Percentiles rank a stretch among this genome's conserved stretches.
phyloP scores from a whole-genome alignment of 2,329 filamentous ascomycete species.

The Colletotrichum caudatum region DNA sequence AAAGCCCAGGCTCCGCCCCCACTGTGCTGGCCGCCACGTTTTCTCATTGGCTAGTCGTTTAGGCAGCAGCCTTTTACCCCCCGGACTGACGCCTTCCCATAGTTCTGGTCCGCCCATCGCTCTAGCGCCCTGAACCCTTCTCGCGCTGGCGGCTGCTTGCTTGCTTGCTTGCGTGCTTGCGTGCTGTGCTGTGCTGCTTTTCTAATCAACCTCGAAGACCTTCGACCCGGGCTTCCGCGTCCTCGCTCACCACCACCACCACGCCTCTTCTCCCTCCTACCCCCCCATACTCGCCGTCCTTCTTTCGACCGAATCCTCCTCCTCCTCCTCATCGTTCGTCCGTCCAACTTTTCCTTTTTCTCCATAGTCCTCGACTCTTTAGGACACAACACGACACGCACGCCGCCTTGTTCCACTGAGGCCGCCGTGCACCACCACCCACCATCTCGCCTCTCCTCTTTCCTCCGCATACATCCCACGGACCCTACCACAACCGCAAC shows the following conservation, averaged over 20 bases:
- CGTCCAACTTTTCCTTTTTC: constrained; percentile 22
- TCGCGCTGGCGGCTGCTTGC: constrained; percentile 5
- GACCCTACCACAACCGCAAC: not conserved
- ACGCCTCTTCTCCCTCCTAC: constrained; percentile 24
- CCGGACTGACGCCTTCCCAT: constrained; percentile 42
- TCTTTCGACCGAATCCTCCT: constrained; percentile 42
- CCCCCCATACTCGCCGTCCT: constrained; percentile 20
- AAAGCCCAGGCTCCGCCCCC: constrained; percentile 47
- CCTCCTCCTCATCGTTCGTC: constrained; percentile 22
- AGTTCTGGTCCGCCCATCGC: constrained; percentile 29
- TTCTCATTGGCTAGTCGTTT: constrained; percentile 43
- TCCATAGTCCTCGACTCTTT: constrained; percentile 15
- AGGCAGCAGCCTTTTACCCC: constrained; percentile 51
- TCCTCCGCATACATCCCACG: constrained; percentile 13
- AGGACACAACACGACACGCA: constrained; percentile 29
- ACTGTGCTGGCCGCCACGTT: constrained; percentile 42
- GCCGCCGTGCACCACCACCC: constrained; percentile 28
- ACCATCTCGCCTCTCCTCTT: constrained; percentile 15
- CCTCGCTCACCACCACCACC: constrained; percentile 14
- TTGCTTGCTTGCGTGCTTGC: not conserved
- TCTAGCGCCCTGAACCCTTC: constrained; percentile 9
- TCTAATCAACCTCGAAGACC: constrained; percentile 41
- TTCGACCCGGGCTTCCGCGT: constrained; percentile 9
- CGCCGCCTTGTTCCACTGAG: constrained; percentile 30
- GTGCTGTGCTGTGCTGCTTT: too few relatives aligned